Conservation (phyloP, 768 basidiomycete genomes). For the Leccinum incarnatum region DNA sequence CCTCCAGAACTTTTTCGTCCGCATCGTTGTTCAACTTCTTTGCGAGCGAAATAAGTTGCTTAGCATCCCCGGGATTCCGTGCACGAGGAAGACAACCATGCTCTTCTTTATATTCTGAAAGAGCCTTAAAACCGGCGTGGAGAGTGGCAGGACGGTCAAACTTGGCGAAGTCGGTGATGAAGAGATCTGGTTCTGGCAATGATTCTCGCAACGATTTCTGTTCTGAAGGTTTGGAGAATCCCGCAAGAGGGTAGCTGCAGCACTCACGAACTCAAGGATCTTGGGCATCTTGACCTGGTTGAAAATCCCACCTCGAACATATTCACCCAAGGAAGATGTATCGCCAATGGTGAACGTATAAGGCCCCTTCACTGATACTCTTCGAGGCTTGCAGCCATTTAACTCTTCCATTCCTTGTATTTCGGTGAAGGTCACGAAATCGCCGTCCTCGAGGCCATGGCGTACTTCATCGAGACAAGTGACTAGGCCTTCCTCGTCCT, state of each 20-base stretch:
- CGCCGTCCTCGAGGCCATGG: constrained; percentile 98
- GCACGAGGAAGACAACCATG: constrained; percentile 74
- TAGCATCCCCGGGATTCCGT: constrained; percentile 78
- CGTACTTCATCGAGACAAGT: constrained; percentile 96
- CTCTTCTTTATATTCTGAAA: constrained; percentile 71
- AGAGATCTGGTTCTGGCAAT: constrained; percentile 73
- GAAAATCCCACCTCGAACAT: constrained; percentile 89
- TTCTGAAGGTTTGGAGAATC: constrained; percentile 1
- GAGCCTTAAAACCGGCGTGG: constrained; percentile 92
- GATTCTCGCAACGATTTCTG: constrained; percentile 95
- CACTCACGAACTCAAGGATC: constrained; percentile 85
- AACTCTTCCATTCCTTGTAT: constrained; percentile 92
- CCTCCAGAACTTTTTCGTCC: constrained; percentile 78
- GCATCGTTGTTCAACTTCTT: constrained; percentile 74
- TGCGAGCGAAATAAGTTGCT: constrained; percentile 65
- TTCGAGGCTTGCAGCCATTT: constrained; percentile 89
- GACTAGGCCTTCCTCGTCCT: constrained; percentile 90
- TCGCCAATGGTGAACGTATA: constrained; percentile 98
- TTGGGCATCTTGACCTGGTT: constrained; percentile 99
- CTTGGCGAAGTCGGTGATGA: constrained; percentile 97
- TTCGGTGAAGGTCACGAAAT: constrained; percentile 95
- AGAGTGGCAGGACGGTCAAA: constrained; percentile 90
- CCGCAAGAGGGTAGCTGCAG: neutral
- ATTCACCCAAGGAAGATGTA: constrained; percentile 72
- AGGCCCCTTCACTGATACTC: constrained; percentile 91